Conservation (phyloP, 2,329 filamentous ascomycete genomes). For the Fusarium oxysporum region DNA sequence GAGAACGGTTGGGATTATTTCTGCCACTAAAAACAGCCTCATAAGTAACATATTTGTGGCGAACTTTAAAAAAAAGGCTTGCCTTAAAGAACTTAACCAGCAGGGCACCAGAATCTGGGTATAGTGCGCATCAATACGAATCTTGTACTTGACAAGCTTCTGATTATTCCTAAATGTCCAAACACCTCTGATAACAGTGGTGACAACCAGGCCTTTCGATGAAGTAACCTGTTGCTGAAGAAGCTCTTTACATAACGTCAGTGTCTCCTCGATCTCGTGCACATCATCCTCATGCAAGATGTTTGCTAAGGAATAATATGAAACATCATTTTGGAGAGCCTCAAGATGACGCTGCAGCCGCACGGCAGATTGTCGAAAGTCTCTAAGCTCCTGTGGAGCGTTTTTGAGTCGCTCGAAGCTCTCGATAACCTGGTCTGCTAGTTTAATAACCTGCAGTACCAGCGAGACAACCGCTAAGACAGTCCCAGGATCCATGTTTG, state of each 20-base stretch:
- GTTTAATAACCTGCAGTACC: slow-evolving; percentile 4
- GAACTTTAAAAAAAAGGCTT: accelerated
- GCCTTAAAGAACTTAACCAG: neutral
- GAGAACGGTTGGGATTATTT: neutral
- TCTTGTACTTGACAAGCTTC: slow-evolving; percentile 8
- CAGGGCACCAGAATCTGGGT: neutral
- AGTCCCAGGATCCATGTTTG: slow-evolving; percentile 3
- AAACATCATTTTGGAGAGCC: neutral
- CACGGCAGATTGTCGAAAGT: slow-evolving; percentile 12
- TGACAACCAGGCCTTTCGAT: neutral
- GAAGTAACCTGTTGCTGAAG: neutral
- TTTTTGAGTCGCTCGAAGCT: slow-evolving; percentile 20
- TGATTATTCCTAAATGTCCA: slow-evolving; percentile 1
- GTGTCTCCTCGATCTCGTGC: slow-evolving; percentile 2
- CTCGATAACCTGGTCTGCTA: slow-evolving; percentile 15
- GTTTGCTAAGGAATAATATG: neutral
- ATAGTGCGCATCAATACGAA: slow-evolving; percentile 5
- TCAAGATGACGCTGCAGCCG: slow-evolving; percentile 19
- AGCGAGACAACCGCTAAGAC: slow-evolving; percentile 8
- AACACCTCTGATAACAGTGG: neutral
- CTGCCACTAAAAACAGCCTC: neutral
- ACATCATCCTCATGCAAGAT: neutral
- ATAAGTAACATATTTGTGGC: neutral
- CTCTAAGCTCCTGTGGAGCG: slow-evolving; percentile 15
- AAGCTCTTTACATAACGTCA: neutral